Percentiles rank a stretch among this genome's conserved stretches.
Conservation (phyloP, 163 green algal genomes). For the Chlamydomonas reinhardtii region DNA sequence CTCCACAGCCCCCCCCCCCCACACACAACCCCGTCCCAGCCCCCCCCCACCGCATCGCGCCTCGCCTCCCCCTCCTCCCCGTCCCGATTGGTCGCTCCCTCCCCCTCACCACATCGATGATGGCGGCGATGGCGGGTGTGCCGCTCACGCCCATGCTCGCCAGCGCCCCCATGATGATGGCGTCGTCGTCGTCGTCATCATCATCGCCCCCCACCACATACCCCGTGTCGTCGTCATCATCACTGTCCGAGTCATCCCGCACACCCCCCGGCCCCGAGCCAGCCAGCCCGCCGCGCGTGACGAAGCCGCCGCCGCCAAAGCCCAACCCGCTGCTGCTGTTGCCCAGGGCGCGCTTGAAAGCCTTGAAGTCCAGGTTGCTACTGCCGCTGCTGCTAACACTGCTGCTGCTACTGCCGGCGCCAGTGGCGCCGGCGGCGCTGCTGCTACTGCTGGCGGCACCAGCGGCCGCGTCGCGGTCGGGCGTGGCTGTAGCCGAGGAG, state of each 20-base stretch:
- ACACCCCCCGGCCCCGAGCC: not conserved
- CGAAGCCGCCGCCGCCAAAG: no score
- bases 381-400: not conserved
- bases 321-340: not conserved
- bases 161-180: not conserved
- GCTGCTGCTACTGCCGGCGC: not conserved
- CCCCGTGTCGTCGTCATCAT: not conserved
- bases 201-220: not conserved
- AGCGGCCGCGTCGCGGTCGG: not conserved
- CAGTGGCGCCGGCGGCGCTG: not conserved
- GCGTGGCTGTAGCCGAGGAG: not conserved
- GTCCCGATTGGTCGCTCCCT: no score
- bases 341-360: not conserved
- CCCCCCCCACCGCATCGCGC: no score
- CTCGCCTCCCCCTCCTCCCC: no score
- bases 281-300: not conserved
- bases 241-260: not conserved
- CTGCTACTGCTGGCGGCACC: not conserved
- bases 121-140: constrained; percentile 20
- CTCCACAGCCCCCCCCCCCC: no score
- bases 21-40: no score
- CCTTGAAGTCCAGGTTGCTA: not conserved
- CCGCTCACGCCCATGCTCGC: not conserved
- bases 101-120: constrained; percentile 41
- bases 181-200: not conserved